A percentile compares a stretch with the other conserved stretches of the same genome.
Evolutionary conservation across 805 yeast genomes (phyloP).

Genomic region (Cyberlindnera lachancei): DNA sequence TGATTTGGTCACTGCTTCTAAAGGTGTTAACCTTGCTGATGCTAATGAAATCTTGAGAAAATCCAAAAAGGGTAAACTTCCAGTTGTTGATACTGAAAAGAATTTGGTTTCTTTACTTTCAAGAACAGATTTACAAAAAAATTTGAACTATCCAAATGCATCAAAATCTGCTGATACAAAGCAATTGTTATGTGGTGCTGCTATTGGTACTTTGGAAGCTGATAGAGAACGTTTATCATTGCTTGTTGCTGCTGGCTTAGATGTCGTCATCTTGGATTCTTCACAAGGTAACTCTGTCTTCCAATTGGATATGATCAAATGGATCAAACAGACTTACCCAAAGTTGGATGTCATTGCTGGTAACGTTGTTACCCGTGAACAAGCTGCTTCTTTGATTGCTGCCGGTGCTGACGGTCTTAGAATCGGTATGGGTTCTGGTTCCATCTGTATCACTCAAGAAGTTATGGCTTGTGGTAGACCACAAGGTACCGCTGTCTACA

Average conservation of each 20-base stretch:
- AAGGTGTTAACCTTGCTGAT: conserved; percentile 73
- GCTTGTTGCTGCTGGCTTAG: conserved; percentile 93
- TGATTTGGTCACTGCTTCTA: conserved; percentile 74
- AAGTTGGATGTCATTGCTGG: conserved; percentile 90
- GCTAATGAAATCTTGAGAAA: conserved; percentile 88
- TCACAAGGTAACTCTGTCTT: conserved; percentile 95
- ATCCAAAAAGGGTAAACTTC: conserved; percentile 96
- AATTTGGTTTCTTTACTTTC: conserved; percentile 83
- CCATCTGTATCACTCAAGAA: conserved; percentile 98
- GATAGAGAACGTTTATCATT: conserved; percentile 79
- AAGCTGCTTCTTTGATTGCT: conserved; percentile 88
- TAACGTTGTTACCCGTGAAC: conserved; percentile 98
- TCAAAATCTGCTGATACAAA: conserved; percentile 89
- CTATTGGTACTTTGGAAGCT: conserved; percentile 88
- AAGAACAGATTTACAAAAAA: conserved; percentile 95
- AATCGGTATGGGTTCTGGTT: conserved; percentile 99
- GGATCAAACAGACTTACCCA: conserved; percentile 78
- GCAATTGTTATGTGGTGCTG: conserved; percentile 98
- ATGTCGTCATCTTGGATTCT: conserved; percentile 91
- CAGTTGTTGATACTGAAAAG: conserved; percentile 75
- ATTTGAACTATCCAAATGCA: conserved; percentile 87
- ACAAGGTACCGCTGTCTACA: conserved; percentile 97
- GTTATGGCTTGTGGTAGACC: conserved; percentile 99
- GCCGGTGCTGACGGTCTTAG: conserved; percentile 98
- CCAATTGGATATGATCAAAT: conserved; percentile 90